These are phyloP conservation scores for Talinum fruticosum DNA, from an alignment of 148 eudicot genomes.

Conservation along the genomic window DNA sequence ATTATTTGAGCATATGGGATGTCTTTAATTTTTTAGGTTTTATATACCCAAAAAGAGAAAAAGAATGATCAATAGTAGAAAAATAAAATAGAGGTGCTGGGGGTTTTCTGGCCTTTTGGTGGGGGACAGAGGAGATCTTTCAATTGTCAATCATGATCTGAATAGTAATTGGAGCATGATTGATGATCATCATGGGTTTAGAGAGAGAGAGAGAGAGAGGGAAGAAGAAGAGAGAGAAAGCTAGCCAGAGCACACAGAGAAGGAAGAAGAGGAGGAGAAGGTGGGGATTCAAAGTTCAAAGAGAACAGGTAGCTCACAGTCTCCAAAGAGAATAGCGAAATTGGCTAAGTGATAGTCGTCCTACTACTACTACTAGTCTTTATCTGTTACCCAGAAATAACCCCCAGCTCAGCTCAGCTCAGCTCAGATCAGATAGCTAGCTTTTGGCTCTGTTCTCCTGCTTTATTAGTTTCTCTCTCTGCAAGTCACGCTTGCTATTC, in stretches of 20 bases:
- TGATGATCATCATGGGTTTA: background rate
- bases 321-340: constrained; percentile 15
- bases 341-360: background rate
- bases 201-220: background rate
- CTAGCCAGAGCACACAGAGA: no score
- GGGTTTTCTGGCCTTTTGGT: constrained; percentile 2
- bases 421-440: background rate
- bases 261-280: background rate
- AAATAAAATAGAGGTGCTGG: background rate
- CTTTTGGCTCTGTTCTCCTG: constrained; percentile 12
- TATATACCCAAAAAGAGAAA: no score
- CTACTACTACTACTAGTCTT: constrained; percentile 8
- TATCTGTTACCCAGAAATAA: constrained; percentile 15
- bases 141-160: constrained; percentile 27
- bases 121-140: constrained; percentile 27
- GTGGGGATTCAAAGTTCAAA: background rate
- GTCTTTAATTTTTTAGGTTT: background rate
- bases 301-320: constrained; percentile 7
- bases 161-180: constrained; percentile 17
- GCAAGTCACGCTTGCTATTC: background rate
- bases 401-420: background rate
- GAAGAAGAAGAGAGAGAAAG: background rate
- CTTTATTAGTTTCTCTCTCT: background rate
- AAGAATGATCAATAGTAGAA: background rate
- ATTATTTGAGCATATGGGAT: background rate